Evolutionary conservation across 352 stramenopile genomes (phyloP).

Genomic region (Phytophthora colocasiae): DNA sequence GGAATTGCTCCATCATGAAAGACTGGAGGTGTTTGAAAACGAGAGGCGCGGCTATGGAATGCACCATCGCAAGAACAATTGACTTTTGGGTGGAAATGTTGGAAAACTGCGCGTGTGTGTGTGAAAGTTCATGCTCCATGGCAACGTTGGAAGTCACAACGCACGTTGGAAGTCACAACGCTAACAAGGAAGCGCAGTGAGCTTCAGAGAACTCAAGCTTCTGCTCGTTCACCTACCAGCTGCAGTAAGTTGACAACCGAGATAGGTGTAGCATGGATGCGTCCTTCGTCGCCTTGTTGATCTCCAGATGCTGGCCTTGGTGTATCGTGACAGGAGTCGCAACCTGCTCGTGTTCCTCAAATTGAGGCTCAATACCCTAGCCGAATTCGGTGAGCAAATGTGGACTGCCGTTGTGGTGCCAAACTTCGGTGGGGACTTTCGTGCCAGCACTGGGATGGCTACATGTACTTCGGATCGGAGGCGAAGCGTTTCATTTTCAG

Average conservation of each 20-base stretch:
- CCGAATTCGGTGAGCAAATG: background rate
- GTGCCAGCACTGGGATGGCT: slow-evolving; percentile 9
- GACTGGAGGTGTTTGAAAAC: background rate
- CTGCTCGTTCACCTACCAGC: slow-evolving; percentile 23
- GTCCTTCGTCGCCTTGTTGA: slow-evolving; percentile 25
- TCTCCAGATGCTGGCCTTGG: slow-evolving; percentile 18
- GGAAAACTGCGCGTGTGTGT: background rate
- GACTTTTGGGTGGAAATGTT: slow-evolving; percentile 10
- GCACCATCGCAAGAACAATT: slow-evolving; percentile 21
- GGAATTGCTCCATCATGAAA: slow-evolving; percentile 36
- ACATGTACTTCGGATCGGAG: slow-evolving; percentile 11
- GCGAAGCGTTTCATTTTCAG: background rate
- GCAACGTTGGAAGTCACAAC: slow-evolving; percentile 16
- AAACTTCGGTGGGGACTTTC: slow-evolving; percentile 23
- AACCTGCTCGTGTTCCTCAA: too few relatives aligned
- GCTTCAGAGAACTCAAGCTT: background rate
- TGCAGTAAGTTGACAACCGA: slow-evolving; percentile 7
- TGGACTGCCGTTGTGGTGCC: background rate
- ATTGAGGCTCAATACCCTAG: too few relatives aligned
- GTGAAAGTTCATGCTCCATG: slow-evolving; percentile 27
- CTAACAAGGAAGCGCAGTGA: slow-evolving; percentile 4
- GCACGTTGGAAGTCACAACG: slow-evolving; percentile 11
- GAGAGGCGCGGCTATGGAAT: slow-evolving; percentile 14
- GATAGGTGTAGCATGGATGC: slow-evolving; percentile 9
- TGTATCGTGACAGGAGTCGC: too few relatives aligned